Conservation (phyloP, 2,329 filamentous ascomycete species). For the Rhynchosporium graminicola region DNA sequence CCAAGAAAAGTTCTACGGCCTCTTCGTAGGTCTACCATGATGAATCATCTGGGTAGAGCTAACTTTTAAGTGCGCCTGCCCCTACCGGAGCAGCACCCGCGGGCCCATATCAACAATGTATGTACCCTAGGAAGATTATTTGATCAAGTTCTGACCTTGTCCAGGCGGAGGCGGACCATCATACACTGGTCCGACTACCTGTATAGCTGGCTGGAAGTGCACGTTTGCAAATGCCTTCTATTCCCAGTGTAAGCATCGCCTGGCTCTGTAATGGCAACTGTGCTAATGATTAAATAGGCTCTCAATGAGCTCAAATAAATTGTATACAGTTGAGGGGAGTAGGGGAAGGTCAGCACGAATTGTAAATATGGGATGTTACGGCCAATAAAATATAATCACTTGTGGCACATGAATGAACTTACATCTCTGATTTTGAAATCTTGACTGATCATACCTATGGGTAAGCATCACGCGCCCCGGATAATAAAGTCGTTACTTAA, state of each 20-base stretch:
- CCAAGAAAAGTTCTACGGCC: constrained; percentile 4
- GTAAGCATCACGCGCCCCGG: no score
- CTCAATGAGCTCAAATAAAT: not conserved
- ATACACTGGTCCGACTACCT: constrained; percentile 26
- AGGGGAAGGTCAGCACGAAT: no score
- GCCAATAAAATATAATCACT: not conserved
- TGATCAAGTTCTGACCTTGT: constrained; percentile 1
- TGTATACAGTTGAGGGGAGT: not conserved
- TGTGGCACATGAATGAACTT: not conserved
- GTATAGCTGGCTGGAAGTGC: constrained; percentile 27
- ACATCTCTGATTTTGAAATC: not conserved
- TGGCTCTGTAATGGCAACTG: not conserved
- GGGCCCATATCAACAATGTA: constrained; percentile 15
- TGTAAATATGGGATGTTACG: not conserved
- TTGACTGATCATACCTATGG: not conserved
- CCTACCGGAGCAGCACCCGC: not conserved
- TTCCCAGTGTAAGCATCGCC: constrained; percentile 23
- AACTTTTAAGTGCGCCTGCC: constrained; percentile 2
- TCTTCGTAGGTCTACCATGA: not conserved
- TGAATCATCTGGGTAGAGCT: not conserved
- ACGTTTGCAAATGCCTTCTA: constrained; percentile 25
- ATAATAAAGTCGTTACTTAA: no score
- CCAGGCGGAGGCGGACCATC: constrained; percentile 20
- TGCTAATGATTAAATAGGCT: not conserved
- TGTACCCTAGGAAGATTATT: not conserved